Evolutionary conservation across 208 protist genomes (phyloP), one percentile per base, ranked within the genome.

Genomic region (Zelonia costaricensis): DNA sequence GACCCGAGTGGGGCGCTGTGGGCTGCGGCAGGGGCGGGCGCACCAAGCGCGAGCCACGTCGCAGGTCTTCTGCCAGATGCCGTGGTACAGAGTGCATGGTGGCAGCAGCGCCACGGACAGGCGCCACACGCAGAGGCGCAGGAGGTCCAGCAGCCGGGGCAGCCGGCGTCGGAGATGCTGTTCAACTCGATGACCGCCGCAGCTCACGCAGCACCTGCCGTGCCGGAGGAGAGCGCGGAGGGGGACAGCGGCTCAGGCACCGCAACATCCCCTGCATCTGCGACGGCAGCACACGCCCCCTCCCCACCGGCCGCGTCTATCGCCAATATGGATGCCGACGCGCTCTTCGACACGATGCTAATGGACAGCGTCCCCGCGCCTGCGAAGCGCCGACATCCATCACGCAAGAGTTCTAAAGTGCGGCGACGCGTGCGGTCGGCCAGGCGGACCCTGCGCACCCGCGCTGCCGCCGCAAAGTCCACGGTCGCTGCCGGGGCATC

Each of bases 1-100:
- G 90, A 93, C 58, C 90, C 90, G 2, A 88, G 80, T 51, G 90
- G 90, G 5, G 67, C 76, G 42, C 72, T 91, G 18, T 95, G 90
- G 86, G 76, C 77, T 78, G 80, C 49, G 82, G 85, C 23, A n/a
- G n/a, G n/a, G n/a, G n/a, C n/a, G n/a, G n/a, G n/a, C n/a, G n/a
- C n/a, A n/a, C 40, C 57, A 8, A 62, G 36, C 0, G 59, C 40
- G 10, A 42, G 35, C 12, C 30, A 61, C 1, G 35, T 56, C 7
- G 47, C 35, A 1, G 57, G 58, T 7, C 59, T 67, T 28, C 72
- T 86, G 63, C 80, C 83, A 1, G 74, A 82, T 52, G 72, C 58
- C n/a, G 57, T 80, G 30, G 39, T 52, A 39, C 62, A 61, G 39
- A 84, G 80, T 51, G 68, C 68, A 43, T 86, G 79, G 80, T 86